Base-by-base conservation (phyloP, 1,284 basidiomycete species). In the Marasmius tenuissimus region DNA sequence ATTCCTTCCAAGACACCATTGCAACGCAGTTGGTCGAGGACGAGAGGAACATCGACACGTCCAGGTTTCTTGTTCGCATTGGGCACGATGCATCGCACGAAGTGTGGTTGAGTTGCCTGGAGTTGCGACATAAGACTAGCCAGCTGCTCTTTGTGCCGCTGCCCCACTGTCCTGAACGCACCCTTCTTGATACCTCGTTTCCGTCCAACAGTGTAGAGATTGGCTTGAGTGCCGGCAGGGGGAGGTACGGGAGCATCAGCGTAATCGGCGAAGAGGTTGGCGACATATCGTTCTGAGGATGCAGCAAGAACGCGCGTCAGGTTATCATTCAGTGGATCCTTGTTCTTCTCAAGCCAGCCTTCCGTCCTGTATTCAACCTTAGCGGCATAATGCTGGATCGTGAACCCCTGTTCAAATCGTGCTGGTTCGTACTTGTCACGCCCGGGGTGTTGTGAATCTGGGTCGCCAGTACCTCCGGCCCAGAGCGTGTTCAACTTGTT, bases 1-100 rank as follows among this genome's bases (percentile, higher is more conserved):
- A 99, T 99, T 51, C 97, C 97, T 76, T 99, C 97, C 34, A 99
- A 84, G 0, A 99, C 97, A 89, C 97, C 97, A 75, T 99, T 99
- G 75, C 97, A 99, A 6, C 97, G 87, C 20, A 99, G 81, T 72
- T 99, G 97, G 71, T 99, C 97, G 10, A 99, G 86, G 0, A 99
- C 96, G 40, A 99, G 85, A 3, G 96, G 96, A 2, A 96, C 93
- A 66, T 98, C 95, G 65, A 99, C 86, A 58, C 92, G 86, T 16
- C 94, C 93, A 0, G 97, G 95, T 71, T 93, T 93, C 84, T 99
- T 99, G 73, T 89, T 83, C 5, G 84, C 80, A 71, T 99, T 99
- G 1, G 97, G 97, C 1, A 99, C 97, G 70, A 99, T 99, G 74
- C 97, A 99, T 51, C 97, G 87, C 11, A 99, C 94, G 74, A 99